phyloP scores from a whole-genome alignment of 1,284 basidiomycete genomes.

The Cutaneotrichosporon dermatis region DNA sequence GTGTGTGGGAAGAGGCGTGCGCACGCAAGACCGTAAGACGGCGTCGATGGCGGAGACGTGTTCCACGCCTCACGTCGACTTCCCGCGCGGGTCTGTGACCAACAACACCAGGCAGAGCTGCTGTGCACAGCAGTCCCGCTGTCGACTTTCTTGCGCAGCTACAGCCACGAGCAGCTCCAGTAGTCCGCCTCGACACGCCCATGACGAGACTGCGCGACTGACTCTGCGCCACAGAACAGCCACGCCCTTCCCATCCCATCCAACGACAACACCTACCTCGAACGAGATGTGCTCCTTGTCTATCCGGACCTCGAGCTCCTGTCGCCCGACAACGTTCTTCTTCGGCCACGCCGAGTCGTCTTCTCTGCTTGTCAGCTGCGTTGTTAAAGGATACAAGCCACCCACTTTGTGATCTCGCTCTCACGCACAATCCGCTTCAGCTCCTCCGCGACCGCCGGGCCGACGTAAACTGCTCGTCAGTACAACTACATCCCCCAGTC shows the following conservation, averaged over 20 bases:
- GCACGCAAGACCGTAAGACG: too few species aligned
- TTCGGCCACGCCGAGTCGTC: constrained; percentile 98
- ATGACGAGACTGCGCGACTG: too few species aligned
- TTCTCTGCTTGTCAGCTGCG: constrained; percentile 61
- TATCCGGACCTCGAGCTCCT: constrained; percentile 90
- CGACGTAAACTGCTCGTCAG: constrained; percentile 75
- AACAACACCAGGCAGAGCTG: too few species aligned
- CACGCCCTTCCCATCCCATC: too few species aligned
- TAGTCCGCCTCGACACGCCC: too few species aligned
- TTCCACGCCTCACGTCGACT: too few species aligned
- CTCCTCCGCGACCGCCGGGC: constrained; percentile 85
- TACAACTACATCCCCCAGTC: too few species aligned
- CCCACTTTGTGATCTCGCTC: constrained; percentile 91
- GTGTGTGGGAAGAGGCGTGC: background rate
- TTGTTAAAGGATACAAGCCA: background rate
- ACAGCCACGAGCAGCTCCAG: too few species aligned
- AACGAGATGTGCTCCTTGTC: constrained; percentile 97
- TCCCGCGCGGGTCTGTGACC: too few species aligned
- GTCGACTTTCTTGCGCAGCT: background rate
- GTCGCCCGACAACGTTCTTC: constrained; percentile 96
- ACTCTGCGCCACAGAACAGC: too few species aligned
- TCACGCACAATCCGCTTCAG: constrained; percentile 90
- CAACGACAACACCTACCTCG: constrained; percentile 61
- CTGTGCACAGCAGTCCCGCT: background rate
- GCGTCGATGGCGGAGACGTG: too few species aligned